Conservation (phyloP, 257 asterid species). For the Echium plantagineum region DNA sequence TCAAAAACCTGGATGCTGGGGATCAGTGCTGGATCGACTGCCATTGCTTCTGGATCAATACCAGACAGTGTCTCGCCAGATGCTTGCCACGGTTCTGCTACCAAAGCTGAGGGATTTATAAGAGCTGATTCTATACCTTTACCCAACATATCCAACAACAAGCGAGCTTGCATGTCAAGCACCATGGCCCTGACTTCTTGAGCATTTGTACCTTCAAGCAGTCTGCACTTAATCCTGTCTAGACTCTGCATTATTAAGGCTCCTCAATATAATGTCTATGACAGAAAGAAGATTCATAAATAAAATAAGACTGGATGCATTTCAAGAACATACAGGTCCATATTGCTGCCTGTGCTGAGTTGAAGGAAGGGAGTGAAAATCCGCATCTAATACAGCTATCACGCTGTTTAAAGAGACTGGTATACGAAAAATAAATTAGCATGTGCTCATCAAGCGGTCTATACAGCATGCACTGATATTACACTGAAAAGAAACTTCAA, state of each 20-base stretch:
- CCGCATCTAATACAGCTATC: conserved; percentile 91
- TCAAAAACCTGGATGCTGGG: conserved; percentile 72
- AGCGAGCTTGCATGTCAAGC: conserved; percentile 98
- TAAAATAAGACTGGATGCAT: conserved; percentile 5
- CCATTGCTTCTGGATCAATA: conserved; percentile 86
- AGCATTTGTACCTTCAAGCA: conserved; percentile 91
- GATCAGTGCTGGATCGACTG: conserved; percentile 81
- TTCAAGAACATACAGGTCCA: conserved; percentile 78
- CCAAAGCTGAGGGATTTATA: conserved; percentile 83
- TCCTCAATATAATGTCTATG: not conserved
- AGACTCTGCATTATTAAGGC: conserved; percentile 53
- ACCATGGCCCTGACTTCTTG: conserved; percentile 99
- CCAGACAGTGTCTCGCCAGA: conserved; percentile 66
- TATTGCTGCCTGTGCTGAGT: conserved; percentile 94
- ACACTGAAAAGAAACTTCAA: too few species aligned
- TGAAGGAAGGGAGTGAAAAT: conserved; percentile 94
- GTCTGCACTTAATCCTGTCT: conserved; percentile 96
- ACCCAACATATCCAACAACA: conserved; percentile 95
- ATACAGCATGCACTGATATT: not conserved
- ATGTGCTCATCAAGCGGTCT: conserved; percentile 14
- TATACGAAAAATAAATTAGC: conserved; percentile 13
- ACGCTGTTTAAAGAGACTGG: conserved; percentile 92
- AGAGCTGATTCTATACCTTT: conserved; percentile 97
- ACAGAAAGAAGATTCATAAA: not conserved
- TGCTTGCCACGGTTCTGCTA: conserved; percentile 94